Percentiles rank a stretch among this genome's conserved stretches.
phyloP scores from a whole-genome alignment of 352 stramenopile species.

The Pythium rishiriense region DNA sequence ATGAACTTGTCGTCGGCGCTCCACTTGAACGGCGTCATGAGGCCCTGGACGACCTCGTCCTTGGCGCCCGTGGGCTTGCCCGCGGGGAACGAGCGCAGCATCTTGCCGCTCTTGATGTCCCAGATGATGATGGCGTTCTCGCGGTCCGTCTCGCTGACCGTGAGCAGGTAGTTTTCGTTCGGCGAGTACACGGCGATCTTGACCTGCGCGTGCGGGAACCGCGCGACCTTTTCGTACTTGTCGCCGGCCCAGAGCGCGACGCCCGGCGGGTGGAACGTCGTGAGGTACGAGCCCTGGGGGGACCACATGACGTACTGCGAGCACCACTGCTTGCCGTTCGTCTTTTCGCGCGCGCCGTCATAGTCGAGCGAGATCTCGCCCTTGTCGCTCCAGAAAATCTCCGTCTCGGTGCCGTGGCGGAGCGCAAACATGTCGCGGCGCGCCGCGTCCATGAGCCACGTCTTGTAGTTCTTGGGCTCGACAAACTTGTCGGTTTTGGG shows the following conservation, averaged over 20 bases:
- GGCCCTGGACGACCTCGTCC: constrained; percentile 72
- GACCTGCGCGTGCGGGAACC: constrained; percentile 95
- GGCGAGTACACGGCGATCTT: constrained; percentile 95
- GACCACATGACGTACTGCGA: constrained; percentile 98
- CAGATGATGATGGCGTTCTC: constrained; percentile 97
- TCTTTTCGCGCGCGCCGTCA: constrained; percentile 94
- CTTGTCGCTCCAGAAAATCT: constrained; percentile 96
- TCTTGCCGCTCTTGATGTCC: constrained; percentile 91
- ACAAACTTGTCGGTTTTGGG: constrained; percentile 87
- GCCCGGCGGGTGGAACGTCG: constrained; percentile 97
- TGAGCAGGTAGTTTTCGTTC: constrained; percentile 97
- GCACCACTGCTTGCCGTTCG: constrained; percentile 96
- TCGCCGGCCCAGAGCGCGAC: constrained; percentile 97
- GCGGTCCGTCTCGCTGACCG: constrained; percentile 93
- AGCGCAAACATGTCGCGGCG: constrained; percentile 95
- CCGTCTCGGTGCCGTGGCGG: constrained; percentile 94
- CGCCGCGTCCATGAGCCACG: constrained; percentile 91
- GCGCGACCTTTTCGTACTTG: constrained; percentile 97
- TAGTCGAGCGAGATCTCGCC: constrained; percentile 92
- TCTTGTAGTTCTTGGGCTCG: constrained; percentile 92
- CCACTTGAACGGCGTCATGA: constrained; percentile 95
- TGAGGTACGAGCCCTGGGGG: constrained; percentile 96
- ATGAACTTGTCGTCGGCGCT: constrained; percentile 95
- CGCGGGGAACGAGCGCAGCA: constrained; percentile 82
- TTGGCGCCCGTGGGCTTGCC: constrained; percentile 76